Evolutionary conservation across 495 filamentous ascomycete genomes (phyloP).

Genomic region (Emericellopsis terricola): DNA sequence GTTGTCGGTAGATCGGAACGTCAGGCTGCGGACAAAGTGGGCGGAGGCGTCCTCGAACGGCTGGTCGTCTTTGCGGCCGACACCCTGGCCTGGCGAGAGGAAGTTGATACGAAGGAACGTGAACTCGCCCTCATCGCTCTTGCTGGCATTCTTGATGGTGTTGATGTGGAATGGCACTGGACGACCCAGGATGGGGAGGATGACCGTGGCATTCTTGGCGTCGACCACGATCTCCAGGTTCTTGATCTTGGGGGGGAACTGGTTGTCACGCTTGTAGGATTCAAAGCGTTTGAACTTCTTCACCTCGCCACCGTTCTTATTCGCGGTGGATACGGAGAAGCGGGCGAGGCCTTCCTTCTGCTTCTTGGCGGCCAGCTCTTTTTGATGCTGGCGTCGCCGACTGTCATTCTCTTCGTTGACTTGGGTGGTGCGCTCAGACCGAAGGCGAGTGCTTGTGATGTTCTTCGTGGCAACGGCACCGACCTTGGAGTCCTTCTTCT

Average conservation of each 20-base stretch:
- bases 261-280: constrained; percentile 96
- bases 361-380: constrained; percentile 72
- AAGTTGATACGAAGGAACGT: constrained; percentile 94
- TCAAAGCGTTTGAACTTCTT: constrained; percentile 98
- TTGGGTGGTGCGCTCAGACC: constrained; percentile 72
- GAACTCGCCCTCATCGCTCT: constrained; percentile 86
- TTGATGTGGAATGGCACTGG: constrained; percentile 98
- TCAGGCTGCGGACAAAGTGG: constrained; percentile 89
- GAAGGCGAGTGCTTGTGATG: constrained; percentile 82
- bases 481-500: constrained; percentile 64
- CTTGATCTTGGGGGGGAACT: constrained; percentile 65
- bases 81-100: constrained; percentile 89
- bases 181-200: constrained; percentile 91
- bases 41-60: constrained; percentile 93
- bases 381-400: constrained; percentile 79
- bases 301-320: constrained; percentile 73
- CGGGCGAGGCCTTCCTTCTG: constrained; percentile 70
- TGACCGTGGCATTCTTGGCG: constrained; percentile 69
- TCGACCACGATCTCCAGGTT: constrained; percentile 83
- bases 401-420: constrained; percentile 81
- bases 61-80: constrained; percentile 94
- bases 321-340: constrained; percentile 63
- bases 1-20: constrained; percentile 77
- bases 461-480: constrained; percentile 78
- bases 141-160: constrained; percentile 95